Base-by-base conservation (phyloP, 2,329 filamentous ascomycete genomes). In the Alternaria sp. region DNA sequence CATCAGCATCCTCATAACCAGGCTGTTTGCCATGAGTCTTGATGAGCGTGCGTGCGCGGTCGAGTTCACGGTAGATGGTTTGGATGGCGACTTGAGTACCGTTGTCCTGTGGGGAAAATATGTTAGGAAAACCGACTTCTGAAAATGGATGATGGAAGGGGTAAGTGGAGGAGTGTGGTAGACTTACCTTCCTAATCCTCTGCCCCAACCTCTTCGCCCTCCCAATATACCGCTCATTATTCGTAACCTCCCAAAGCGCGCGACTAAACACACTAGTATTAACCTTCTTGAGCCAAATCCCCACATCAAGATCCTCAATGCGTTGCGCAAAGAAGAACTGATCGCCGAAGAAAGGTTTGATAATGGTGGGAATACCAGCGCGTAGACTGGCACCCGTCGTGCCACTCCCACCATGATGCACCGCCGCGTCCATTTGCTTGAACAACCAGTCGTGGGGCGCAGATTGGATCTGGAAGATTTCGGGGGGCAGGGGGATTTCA, bases 391-490 rank as follows among this genome's bases (percentile, higher is more conserved):
- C 96, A 2, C 96, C 96, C 0, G 96, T 99, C 0, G 96, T 99
- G 2, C 96, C 96, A 5, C 93, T 93, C 6, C 96, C 96, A 51
- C 96, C 96, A 75, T 99, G 96, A 77, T 99, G 96, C 8, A 92
- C 93, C 4, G 92, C 95, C 5, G 95, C 96, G 75, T 99, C 96
- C 60, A 99, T 93, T 76, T 97, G 94, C 43, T 85, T 86, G 81
- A 99, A 99, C 2, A 99, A 85, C 96, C 96, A 99, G 81, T 98
- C 96, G 74, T 99, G 96, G 0, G 96, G 96, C 3, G 93, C 94
- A 9, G 92, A 90, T 74, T 94, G 91, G 78, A 99, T 98, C 77
- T 92, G 89, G 74, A 92, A 88, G 49, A 99, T 96, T 72, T 95
- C 92, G 0, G 89, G 82, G 1, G 96, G 92, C 0, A 96, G 81